Percentiles rank a stretch among this genome's conserved stretches.
Evolutionary conservation across 805 yeast genomes (phyloP).

Genomic region (Cyberlindnera mississippiensis): DNA sequence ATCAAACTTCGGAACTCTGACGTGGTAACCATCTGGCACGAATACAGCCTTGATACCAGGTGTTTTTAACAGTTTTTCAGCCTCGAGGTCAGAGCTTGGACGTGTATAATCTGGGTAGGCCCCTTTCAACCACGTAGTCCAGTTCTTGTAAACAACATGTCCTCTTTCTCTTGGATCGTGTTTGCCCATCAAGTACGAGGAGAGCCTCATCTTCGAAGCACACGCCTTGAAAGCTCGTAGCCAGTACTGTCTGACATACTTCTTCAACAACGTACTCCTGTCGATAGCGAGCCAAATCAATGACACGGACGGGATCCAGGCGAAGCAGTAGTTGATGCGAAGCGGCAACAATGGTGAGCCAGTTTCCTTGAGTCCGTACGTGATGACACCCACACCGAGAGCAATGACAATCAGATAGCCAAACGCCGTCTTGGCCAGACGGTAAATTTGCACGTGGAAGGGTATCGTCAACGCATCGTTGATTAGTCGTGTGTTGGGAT

Average conservation of each 20-base stretch:
- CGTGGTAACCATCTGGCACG: slow-evolving; percentile 75
- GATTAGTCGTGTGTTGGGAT: slow-evolving; percentile 80
- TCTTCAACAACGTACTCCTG: slow-evolving; percentile 21
- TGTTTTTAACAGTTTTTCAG: slow-evolving; percentile 39
- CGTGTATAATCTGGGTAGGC: slow-evolving; percentile 49
- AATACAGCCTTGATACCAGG: slow-evolving; percentile 49
- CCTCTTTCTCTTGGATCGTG: slow-evolving; percentile 72
- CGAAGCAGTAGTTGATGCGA: slow-evolving; percentile 1
- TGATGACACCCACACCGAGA: slow-evolving; percentile 61
- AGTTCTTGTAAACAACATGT: slow-evolving; percentile 49
- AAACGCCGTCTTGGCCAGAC: slow-evolving; percentile 67
- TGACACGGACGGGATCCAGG: background rate
- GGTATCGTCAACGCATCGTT: slow-evolving; percentile 86
- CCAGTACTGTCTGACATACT: slow-evolving; percentile 57
- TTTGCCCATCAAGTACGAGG: slow-evolving; percentile 72
- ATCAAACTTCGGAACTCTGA: slow-evolving; percentile 86
- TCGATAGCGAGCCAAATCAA: background rate
- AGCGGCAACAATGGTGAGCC: slow-evolving; percentile 22
- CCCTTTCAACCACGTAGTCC: slow-evolving; percentile 39
- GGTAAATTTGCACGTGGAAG: slow-evolving; percentile 62
- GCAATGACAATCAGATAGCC: slow-evolving; percentile 72
- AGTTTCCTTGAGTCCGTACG: slow-evolving; percentile 17
- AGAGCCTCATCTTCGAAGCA: slow-evolving; percentile 58
- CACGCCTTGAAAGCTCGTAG: slow-evolving; percentile 48
- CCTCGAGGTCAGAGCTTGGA: slow-evolving; percentile 51